phyloP scores from a whole-genome alignment of 176 grass and related monocot species.

The Bromus sterilis region DNA sequence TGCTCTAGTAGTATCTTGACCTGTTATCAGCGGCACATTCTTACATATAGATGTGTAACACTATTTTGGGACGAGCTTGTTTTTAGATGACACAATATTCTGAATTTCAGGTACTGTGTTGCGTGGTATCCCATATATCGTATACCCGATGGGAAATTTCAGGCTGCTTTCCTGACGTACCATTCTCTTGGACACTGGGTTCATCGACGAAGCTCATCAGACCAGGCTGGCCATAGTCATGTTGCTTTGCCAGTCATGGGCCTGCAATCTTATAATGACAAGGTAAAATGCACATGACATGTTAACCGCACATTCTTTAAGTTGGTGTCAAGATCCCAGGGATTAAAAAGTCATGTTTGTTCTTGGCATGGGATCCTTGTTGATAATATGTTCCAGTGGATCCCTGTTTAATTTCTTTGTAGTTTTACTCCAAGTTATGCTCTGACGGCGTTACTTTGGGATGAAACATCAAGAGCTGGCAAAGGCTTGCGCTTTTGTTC shows the following conservation, averaged over 20 bases:
- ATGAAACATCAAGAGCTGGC: background rate
- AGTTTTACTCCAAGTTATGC: background rate
- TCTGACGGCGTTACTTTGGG: too few relatives aligned
- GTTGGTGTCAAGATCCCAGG: background rate
- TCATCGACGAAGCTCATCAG: background rate
- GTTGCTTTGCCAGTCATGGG: conserved; percentile 52
- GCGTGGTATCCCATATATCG: conserved; percentile 97
- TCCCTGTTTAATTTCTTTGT: background rate
- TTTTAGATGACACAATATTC: background rate
- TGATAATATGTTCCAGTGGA: background rate
- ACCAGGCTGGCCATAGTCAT: background rate
- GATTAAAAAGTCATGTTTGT: background rate
- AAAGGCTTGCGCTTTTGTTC: background rate
- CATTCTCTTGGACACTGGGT: conserved; percentile 74
- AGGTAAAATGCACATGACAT: conserved; percentile 39
- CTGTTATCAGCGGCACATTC: background rate
- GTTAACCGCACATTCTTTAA: background rate
- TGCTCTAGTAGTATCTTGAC: background rate
- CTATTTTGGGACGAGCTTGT: background rate
- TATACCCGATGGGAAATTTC: conserved; percentile 82
- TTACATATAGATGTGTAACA: conserved; percentile 13
- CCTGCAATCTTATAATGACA: conserved; percentile 67
- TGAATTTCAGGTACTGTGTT: conserved; percentile 73
- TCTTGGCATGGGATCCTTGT: background rate
- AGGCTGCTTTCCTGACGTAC: conserved; percentile 84